Percentiles rank a stretch among this genome's conserved stretches.
phyloP scores from a whole-genome alignment of 495 filamentous ascomycete genomes.

The Tuber borchii region DNA sequence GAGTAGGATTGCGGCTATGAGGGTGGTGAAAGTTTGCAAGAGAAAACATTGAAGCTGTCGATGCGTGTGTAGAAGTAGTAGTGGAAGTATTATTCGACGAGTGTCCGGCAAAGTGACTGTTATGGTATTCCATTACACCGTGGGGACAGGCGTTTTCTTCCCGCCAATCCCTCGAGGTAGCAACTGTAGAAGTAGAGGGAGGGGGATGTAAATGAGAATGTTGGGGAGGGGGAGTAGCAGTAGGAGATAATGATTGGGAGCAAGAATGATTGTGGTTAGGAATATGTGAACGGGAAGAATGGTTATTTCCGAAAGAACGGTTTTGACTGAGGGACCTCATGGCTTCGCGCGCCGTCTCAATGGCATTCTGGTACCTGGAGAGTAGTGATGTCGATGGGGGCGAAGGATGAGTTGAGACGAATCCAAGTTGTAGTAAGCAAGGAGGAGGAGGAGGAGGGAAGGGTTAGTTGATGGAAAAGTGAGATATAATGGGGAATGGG shows the following conservation, averaged over 20 bases:
- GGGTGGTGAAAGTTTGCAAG: conserved; percentile 27
- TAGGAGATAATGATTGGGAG: neutral
- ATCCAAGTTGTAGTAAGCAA: conserved; percentile 34
- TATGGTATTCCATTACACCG: conserved; percentile 27
- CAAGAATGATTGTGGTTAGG: conserved; percentile 13
- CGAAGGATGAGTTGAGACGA: conserved; percentile 29
- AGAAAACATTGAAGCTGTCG: conserved; percentile 38
- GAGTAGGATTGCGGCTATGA: conserved; percentile 38
- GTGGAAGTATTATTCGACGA: conserved; percentile 38
- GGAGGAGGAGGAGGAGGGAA: conserved; percentile 31
- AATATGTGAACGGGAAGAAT: conserved; percentile 31
- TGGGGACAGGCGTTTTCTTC: conserved; percentile 18
- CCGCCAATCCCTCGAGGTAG: conserved; percentile 23
- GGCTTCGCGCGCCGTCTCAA: conserved; percentile 36
- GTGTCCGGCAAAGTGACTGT: neutral
- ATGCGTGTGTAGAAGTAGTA: conserved; percentile 37
- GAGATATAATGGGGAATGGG: neutral
- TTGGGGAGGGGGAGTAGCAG: neutral
- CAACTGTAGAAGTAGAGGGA: conserved; percentile 8
- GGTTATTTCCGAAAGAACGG: conserved; percentile 29
- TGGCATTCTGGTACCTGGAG: conserved; percentile 33
- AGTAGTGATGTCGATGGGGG: neutral
- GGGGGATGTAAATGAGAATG: conserved; percentile 12
- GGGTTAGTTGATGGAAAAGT: conserved; percentile 25
- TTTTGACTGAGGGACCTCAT: conserved; percentile 31